Conservation (phyloP, 192 early-diverging fungal species). For the Linnemannia hyalina region DNA sequence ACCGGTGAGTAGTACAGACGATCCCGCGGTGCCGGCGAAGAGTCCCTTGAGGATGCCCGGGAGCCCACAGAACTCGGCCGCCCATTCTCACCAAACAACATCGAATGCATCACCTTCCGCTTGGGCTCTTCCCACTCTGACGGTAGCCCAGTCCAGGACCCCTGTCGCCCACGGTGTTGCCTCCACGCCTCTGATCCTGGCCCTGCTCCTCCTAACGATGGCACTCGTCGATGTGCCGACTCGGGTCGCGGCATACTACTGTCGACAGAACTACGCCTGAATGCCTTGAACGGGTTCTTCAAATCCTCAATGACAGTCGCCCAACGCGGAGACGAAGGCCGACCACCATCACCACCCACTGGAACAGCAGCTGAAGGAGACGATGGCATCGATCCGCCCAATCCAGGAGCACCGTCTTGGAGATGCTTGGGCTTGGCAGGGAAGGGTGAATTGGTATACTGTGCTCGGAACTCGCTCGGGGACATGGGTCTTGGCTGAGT, state of each 20-base stretch:
- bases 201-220: background rate
- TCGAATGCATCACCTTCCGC: conserved; percentile 39
- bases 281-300: conserved; percentile 36
- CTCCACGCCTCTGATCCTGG: background rate
- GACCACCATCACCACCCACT: background rate
- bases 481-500: conserved; percentile 30
- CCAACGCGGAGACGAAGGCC: background rate
- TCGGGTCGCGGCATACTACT: background rate
- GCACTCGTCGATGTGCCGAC: background rate
- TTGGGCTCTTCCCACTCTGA: conserved; percentile 50
- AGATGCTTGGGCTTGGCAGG: conserved; percentile 26
- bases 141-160: conserved; percentile 35
- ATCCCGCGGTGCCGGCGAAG: conserved; percentile 1
- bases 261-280: conserved; percentile 17
- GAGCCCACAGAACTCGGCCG: conserved; percentile 17
- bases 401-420: conserved; percentile 26
- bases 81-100: conserved; percentile 38
- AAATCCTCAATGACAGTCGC: conserved; percentile 33
- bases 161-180: conserved; percentile 18
- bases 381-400: background rate
- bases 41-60: background rate
- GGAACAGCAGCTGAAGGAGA: background rate
- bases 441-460: conserved; percentile 22
- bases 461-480: conserved; percentile 47
- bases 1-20: background rate